Evolutionary conservation across 2,329 filamentous ascomycete species (phyloP), one percentile per base, ranked within the genome.

Genomic region (Trichoderma gracile): DNA sequence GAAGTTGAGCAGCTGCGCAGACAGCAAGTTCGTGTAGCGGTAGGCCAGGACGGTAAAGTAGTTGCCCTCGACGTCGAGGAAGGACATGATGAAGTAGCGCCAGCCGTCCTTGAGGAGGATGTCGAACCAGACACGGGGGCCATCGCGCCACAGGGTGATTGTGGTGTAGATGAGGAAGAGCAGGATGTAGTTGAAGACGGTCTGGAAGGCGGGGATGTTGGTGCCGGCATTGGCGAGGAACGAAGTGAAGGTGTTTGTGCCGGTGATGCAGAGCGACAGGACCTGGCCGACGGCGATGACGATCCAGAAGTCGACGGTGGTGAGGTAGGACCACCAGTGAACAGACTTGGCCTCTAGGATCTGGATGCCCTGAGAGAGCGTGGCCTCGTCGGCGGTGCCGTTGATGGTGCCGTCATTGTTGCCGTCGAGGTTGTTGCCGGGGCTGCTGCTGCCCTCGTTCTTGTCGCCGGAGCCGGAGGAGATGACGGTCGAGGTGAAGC

Each of bases 41-140:
- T 98, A 99, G 5, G 94, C 95, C 56, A 97, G 84, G 57, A 99
- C 94, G 72, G 93, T 93, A 75, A 98, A 98, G 82, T 97, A 99
- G 80, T 99, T 99, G 67, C 95, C 95, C 78, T 97, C 86, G 56
- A 98, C 94, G 74, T 99, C 95, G 70, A 95, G 85, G 77, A 98
- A 97, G 59, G 91, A 88, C 67, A 99, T 86, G 76, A 97, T 91
- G 71, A 96, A 84, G 79, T 96, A 98, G 78, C 92, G 92, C 95
- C 94, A 98, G 65, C 93, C 92, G 74, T 96, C 89, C 66, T 82
- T 84, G 59, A 79, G 74, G 15, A 93, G 73, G 63, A 96, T 75
- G 55, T 80, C 79, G 53, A 79, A 73, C 84, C 90, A 96, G 71
- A 85, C 86, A 72, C 86, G 87, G 70, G 87, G 82, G 5, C 95